phyloP scores from a whole-genome alignment of 345 rosid genomes.

The Populus tremula region DNA sequence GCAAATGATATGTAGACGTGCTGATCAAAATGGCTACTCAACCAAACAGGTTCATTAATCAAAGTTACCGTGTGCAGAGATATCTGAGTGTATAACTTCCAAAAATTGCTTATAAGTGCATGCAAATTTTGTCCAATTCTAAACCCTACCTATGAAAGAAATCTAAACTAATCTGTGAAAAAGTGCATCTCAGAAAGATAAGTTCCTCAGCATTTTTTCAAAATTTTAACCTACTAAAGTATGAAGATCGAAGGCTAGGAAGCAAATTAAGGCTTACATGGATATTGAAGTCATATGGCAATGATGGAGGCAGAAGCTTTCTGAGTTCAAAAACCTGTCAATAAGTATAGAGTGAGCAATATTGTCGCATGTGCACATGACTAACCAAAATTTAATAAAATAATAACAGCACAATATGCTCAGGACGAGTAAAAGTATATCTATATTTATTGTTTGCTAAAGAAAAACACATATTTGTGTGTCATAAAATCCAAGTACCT shows the following conservation, averaged over 20 bases:
- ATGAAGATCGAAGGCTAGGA: background rate
- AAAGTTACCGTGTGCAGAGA: background rate
- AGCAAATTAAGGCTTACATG: constrained; percentile 56
- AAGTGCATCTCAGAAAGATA: background rate
- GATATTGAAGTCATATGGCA: constrained; percentile 80
- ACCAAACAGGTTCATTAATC: background rate
- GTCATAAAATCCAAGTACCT: constrained; percentile 2
- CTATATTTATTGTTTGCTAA: background rate
- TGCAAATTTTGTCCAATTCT: background rate
- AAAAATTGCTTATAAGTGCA: background rate
- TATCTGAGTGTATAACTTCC: background rate
- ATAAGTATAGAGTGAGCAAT: constrained; percentile 9
- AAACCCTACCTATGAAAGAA: background rate
- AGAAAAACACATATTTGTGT: background rate
- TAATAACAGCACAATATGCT: constrained; percentile 2
- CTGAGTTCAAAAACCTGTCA: constrained; percentile 78
- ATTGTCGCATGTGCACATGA: background rate
- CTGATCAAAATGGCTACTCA: background rate
- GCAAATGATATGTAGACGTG: background rate
- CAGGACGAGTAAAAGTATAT: background rate
- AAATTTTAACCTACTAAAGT: background rate
- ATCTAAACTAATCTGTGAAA: background rate
- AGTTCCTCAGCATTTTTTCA: background rate
- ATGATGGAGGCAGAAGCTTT: constrained; percentile 73
- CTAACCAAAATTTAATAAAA: background rate